Conservation (phyloP, 345 rosid species). For the Salix arbutifolia region DNA sequence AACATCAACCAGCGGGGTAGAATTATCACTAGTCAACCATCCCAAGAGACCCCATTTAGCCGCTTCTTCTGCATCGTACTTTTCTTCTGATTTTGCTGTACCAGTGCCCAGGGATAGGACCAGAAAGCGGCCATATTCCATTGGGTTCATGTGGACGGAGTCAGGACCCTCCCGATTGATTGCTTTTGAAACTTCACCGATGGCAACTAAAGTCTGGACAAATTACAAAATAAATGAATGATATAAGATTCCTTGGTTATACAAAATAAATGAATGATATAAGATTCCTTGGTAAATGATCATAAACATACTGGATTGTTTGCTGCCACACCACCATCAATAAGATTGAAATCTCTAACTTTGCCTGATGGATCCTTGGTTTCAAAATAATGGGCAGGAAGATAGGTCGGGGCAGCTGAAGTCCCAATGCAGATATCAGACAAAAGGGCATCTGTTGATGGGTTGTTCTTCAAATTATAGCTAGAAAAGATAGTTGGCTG, state of each 20-base stretch:
- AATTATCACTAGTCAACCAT: conserved; percentile 47
- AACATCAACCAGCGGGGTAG: conserved; percentile 53
- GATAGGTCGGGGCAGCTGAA: conserved; percentile 68
- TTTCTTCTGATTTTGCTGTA: conserved; percentile 29
- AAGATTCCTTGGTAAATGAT: too few relatives aligned
- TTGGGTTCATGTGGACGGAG: conserved; percentile 38
- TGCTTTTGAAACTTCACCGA: conserved; percentile 36
- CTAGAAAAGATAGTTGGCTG: conserved; percentile 44
- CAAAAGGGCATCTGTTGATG: conserved; percentile 4
- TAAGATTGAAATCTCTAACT: neutral
- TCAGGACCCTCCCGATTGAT: conserved; percentile 32
- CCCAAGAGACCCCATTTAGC: conserved; percentile 64
- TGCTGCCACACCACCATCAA: too few relatives aligned
- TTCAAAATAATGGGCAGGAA: conserved; percentile 46
- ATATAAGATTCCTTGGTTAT: too few relatives aligned
- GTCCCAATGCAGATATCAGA: conserved; percentile 59
- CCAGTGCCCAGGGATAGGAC: conserved; percentile 68
- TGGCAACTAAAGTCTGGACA: too few relatives aligned
- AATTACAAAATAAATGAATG: too few relatives aligned
- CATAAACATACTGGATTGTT: too few relatives aligned
- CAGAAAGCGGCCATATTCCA: conserved; percentile 44
- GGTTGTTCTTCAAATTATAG: too few relatives aligned
- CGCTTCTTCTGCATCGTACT: conserved; percentile 36
- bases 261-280: too few relatives aligned
- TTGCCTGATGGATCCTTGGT: conserved; percentile 30